Evolutionary conservation across 2,329 filamentous ascomycete species (phyloP).

Genomic region (Pseudogymnoascus sp.): DNA sequence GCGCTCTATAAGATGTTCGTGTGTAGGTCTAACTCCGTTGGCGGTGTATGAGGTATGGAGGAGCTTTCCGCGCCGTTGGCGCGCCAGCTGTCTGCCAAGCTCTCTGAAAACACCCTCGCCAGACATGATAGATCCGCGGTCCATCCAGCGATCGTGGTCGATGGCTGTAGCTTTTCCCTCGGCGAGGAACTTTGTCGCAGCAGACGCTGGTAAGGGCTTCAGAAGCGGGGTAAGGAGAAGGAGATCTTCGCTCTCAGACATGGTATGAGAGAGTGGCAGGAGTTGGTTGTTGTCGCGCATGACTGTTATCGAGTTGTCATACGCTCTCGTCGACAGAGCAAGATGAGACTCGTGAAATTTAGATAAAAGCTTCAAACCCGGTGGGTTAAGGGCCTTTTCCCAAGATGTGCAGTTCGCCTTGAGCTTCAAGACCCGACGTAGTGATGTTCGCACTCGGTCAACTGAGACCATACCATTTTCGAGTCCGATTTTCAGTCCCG

Average conservation of each 20-base stretch:
- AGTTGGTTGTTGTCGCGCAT: slow-evolving; percentile 83
- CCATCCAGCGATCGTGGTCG: slow-evolving; percentile 50
- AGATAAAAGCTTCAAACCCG: slow-evolving; percentile 69
- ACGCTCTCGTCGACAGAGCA: slow-evolving; percentile 74
- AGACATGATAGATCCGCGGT: slow-evolving; percentile 67
- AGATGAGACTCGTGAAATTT: slow-evolving; percentile 78
- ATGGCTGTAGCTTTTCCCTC: slow-evolving; percentile 37
- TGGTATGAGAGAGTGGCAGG: slow-evolving; percentile 72
- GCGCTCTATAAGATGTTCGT: slow-evolving; percentile 85
- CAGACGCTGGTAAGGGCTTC: slow-evolving; percentile 86
- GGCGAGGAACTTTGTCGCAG: slow-evolving; percentile 66
- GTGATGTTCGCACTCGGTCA: slow-evolving; percentile 71
- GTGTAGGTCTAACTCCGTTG: slow-evolving; percentile 84
- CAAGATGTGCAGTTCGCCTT: slow-evolving; percentile 85
- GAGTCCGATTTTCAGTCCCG: slow-evolving; percentile 79
- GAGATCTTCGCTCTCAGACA: slow-evolving; percentile 83
- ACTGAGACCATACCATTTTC: slow-evolving; percentile 85
- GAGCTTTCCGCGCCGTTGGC: slow-evolving; percentile 77
- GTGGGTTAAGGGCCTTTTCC: slow-evolving; percentile 84
- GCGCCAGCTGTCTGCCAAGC: slow-evolving; percentile 78
- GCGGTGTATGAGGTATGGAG: slow-evolving; percentile 93
- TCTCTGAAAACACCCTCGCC: slow-evolving; percentile 91
- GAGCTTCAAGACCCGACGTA: slow-evolving; percentile 70
- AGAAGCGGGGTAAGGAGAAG: slow-evolving; percentile 82
- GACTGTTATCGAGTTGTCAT: slow-evolving; percentile 88